A percentile compares a stretch with the other conserved stretches of the same genome.
Conservation (phyloP, 768 basidiomycete genomes). For the Cystobasidium tubakii region DNA sequence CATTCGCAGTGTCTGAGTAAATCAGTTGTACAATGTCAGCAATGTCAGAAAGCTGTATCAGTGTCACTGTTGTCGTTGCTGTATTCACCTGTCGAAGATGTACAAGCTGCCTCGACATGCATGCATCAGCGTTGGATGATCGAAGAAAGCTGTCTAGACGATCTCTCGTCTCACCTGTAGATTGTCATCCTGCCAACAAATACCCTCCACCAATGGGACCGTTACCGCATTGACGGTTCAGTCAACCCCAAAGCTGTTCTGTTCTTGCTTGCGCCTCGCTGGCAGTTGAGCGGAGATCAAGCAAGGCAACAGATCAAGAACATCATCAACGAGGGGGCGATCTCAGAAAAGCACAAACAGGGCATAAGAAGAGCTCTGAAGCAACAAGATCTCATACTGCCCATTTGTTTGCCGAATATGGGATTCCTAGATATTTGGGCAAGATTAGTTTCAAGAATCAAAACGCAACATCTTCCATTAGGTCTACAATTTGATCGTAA, state of each 20-base stretch:
- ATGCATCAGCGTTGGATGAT: background rate
- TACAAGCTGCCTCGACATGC: constrained; percentile 56
- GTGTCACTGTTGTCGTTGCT: constrained; percentile 53
- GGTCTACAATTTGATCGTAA: constrained; percentile 25
- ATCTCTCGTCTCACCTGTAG: constrained; percentile 54
- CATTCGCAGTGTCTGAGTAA: constrained; percentile 77
- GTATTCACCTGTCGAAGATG: constrained; percentile 63
- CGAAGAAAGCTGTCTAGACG: background rate
- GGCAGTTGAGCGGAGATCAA: background rate
- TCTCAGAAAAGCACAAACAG: no score
- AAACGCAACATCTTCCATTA: constrained; percentile 14
- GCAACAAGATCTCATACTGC: no score
- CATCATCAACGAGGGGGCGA: background rate
- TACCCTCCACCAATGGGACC: background rate
- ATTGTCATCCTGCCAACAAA: constrained; percentile 66
- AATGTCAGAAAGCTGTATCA: no score
- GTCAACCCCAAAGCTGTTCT: no score
- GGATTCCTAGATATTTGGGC: background rate
- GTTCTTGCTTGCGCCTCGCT: background rate
- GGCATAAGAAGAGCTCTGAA: no score
- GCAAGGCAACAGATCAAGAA: background rate
- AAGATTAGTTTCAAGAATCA: constrained; percentile 8
- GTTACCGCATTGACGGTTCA: constrained; percentile 5
- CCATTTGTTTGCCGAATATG: no score
- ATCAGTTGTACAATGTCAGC: no score